phyloP scores from a whole-genome alignment of 2,329 filamentous ascomycete species.

The Pestalotiopsis sp. region DNA sequence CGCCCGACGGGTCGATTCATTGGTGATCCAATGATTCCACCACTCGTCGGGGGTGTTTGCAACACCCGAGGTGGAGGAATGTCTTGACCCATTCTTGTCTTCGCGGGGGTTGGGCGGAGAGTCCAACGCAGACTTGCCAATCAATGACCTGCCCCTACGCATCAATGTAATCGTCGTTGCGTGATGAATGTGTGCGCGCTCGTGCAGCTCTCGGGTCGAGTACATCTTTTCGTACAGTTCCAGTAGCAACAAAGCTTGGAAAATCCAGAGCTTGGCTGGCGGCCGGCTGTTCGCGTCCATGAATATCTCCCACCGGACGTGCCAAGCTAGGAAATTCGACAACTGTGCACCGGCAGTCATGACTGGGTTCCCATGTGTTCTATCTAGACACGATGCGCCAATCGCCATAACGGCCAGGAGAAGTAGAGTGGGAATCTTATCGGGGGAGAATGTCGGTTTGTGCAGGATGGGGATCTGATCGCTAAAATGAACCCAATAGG shows the following conservation, averaged over 20 bases:
- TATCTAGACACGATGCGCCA: slow-evolving; percentile 87
- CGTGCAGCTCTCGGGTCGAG: slow-evolving; percentile 86
- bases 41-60: slow-evolving; percentile 80
- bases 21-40: slow-evolving; percentile 96
- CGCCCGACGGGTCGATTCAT: slow-evolving; percentile 85
- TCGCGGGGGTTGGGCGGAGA: slow-evolving; percentile 78
- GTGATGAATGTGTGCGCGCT: slow-evolving; percentile 94
- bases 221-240: slow-evolving; percentile 99
- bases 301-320: slow-evolving; percentile 95
- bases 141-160: slow-evolving; percentile 88
- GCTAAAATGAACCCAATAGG: slow-evolving; percentile 95
- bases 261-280: slow-evolving; percentile 93
- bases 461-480: slow-evolving; percentile 94
- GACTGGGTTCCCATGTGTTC: slow-evolving; percentile 73
- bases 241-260: slow-evolving; percentile 85
- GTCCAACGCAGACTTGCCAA: slow-evolving; percentile 82
- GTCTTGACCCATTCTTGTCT: slow-evolving; percentile 58
- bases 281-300: slow-evolving; percentile 88
- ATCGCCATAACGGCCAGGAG: slow-evolving; percentile 90
- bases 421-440: slow-evolving; percentile 82
- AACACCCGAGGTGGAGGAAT: slow-evolving; percentile 63
- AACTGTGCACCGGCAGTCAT: slow-evolving; percentile 80
- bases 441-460: slow-evolving; percentile 88
- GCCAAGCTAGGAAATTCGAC: slow-evolving; percentile 88
- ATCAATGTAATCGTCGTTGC: slow-evolving; percentile 94